Percentiles rank a stretch among this genome's conserved stretches.
Evolutionary conservation across 2,329 filamentous ascomycete genomes (phyloP).

Genomic region (Colletotrichum limetticola): DNA sequence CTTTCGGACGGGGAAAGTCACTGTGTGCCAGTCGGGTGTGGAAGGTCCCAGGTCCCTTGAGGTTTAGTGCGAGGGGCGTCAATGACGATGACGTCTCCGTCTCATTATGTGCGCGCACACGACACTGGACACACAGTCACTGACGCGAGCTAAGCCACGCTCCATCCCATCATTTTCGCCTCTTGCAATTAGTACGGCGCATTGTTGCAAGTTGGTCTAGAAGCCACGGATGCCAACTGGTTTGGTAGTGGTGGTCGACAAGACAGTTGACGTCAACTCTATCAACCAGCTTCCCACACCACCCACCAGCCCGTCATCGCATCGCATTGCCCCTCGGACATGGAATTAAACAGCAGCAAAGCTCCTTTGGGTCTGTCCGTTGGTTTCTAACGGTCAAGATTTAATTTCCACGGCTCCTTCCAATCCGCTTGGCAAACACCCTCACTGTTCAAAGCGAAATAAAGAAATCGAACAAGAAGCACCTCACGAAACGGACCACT

Average conservation of each 20-base stretch:
- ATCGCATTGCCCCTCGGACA: not conserved
- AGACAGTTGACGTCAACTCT: constrained; percentile 1
- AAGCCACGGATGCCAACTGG: not conserved
- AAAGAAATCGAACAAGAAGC: not conserved
- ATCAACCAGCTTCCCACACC: not conserved
- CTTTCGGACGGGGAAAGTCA: not conserved
- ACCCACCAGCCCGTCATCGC: not conserved
- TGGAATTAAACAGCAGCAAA: not conserved
- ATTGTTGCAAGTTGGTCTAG: not conserved
- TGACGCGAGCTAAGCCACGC: constrained; percentile 14
- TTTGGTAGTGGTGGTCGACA: not conserved
- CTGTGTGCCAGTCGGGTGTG: not conserved
- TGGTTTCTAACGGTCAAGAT: not conserved
- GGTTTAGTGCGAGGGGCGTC: constrained; percentile 11
- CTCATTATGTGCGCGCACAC: not conserved
- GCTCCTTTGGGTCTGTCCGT: not conserved
- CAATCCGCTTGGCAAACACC: not conserved
- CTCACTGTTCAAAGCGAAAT: not conserved
- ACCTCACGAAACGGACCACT: constrained; percentile 1
- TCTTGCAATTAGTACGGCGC: not conserved
- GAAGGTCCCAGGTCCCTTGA: not conserved
- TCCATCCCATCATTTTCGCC: not conserved
- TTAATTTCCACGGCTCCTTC: not conserved
- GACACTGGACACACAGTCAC: not conserved
- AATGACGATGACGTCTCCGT: constrained; percentile 26